Evolutionary conservation across 2,329 filamentous ascomycete genomes (phyloP).

Genomic region (Aspergillus ruber): DNA sequence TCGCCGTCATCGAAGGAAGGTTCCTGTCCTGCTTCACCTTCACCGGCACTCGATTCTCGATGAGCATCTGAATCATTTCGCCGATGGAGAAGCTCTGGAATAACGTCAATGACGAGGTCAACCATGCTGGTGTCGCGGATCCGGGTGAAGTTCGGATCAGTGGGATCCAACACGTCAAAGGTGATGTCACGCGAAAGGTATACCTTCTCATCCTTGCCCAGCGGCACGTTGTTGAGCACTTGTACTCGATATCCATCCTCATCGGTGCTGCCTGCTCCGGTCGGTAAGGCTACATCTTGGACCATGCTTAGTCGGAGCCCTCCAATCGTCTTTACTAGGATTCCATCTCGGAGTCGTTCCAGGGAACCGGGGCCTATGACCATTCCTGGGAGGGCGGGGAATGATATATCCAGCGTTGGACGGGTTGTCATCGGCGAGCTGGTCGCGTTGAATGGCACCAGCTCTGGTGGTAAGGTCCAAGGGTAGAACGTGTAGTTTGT

Average conservation of each 20-base stretch:
- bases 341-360: slow-evolving; percentile 53
- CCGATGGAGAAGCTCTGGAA: slow-evolving; percentile 28
- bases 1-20: too few species aligned
- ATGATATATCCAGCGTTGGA: slow-evolving; percentile 64
- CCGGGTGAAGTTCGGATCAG: slow-evolving; percentile 77
- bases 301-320: slow-evolving; percentile 51
- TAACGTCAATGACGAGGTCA: slow-evolving; percentile 63
- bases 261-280: slow-evolving; percentile 7
- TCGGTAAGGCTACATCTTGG: slow-evolving; percentile 35
- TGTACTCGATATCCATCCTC: slow-evolving; percentile 53
- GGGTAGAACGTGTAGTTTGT: slow-evolving; percentile 83
- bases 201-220: slow-evolving; percentile 83
- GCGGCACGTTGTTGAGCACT: slow-evolving; percentile 69
- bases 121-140: slow-evolving; percentile 66
- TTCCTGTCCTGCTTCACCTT: slow-evolving; percentile 1
- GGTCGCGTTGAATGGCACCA: slow-evolving; percentile 71
- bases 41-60: slow-evolving; percentile 18
- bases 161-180: slow-evolving; percentile 56
- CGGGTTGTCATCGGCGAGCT: slow-evolving; percentile 66
- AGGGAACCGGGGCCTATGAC: slow-evolving; percentile 44
- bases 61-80: slow-evolving; percentile 27
- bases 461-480: slow-evolving; percentile 75
- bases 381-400: slow-evolving; percentile 51
- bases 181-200: slow-evolving; percentile 71
- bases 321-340: slow-evolving; percentile 55